These are phyloP conservation scores for Phlebiopsis gigantea DNA, from an alignment of 768 basidiomycete species.

Conservation along the genomic window DNA sequence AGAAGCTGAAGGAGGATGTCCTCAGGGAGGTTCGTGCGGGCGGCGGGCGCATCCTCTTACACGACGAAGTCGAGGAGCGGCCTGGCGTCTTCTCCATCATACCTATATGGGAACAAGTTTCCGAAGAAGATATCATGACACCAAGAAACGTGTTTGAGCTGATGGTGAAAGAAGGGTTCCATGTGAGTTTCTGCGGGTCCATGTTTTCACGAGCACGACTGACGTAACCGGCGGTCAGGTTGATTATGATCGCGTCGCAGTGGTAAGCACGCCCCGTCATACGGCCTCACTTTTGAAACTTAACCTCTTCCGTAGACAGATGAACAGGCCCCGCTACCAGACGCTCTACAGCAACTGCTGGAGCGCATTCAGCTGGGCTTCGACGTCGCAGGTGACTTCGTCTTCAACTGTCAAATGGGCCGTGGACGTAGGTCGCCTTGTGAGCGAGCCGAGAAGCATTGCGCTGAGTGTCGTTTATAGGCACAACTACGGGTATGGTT, in stretches of 20 bases:
- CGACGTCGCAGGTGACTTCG: slow-evolving; percentile 63
- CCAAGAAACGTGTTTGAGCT: slow-evolving; percentile 76
- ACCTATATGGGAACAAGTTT: slow-evolving; percentile 90
- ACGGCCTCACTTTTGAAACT: background rate
- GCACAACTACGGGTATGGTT: slow-evolving; percentile 96
- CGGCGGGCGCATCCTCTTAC: slow-evolving; percentile 78
- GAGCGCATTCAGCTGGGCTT: slow-evolving; percentile 61
- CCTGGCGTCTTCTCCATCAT: slow-evolving; percentile 88
- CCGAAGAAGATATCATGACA: slow-evolving; percentile 79
- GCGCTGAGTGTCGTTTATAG: too few species aligned
- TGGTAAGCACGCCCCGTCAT: slow-evolving; percentile 46
- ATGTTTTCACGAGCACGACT: background rate
- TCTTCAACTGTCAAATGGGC: slow-evolving; percentile 99
- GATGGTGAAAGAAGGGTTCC: slow-evolving; percentile 74
- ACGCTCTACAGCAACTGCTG: slow-evolving; percentile 73
- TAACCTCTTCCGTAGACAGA: slow-evolving; percentile 62
- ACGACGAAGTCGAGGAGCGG: slow-evolving; percentile 93
- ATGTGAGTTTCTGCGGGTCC: slow-evolving; percentile 33
- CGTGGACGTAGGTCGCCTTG: slow-evolving; percentile 47
- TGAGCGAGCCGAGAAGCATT: too few species aligned
- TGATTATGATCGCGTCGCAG: slow-evolving; percentile 83
- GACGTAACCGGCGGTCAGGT: slow-evolving; percentile 41
- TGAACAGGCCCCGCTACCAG: slow-evolving; percentile 93
- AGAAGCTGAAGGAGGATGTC: slow-evolving; percentile 82
- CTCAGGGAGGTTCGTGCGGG: slow-evolving; percentile 70